phyloP scores from a whole-genome alignment of 2,329 filamentous ascomycete species.

The Lachnellula arida region DNA sequence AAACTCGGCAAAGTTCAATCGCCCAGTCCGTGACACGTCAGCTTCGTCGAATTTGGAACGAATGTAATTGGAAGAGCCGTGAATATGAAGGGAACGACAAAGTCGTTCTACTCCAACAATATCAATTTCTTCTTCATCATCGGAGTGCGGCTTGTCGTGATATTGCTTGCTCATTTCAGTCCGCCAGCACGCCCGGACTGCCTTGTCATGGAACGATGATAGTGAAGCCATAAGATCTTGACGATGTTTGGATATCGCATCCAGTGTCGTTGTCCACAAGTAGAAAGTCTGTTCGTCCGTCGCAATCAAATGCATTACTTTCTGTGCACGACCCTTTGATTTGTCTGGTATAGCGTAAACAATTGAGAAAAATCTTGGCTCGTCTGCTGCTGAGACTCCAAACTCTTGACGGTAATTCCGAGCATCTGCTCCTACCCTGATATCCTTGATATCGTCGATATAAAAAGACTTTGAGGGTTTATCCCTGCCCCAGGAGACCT shows the following conservation, averaged over 20 bases:
- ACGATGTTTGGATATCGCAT: slow-evolving; percentile 78
- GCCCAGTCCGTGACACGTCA: slow-evolving; percentile 58
- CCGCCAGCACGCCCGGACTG: slow-evolving; percentile 80
- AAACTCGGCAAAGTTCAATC: slow-evolving; percentile 76
- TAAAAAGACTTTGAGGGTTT: slow-evolving; percentile 81
- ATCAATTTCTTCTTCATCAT: slow-evolving; percentile 67
- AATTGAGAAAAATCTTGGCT: slow-evolving; percentile 81
- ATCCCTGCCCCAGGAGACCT: slow-evolving; percentile 80
- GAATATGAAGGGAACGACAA: slow-evolving; percentile 87
- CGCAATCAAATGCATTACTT: slow-evolving; percentile 84
- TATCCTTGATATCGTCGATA: slow-evolving; percentile 91
- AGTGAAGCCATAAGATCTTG: slow-evolving; percentile 88
- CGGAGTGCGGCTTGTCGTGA: slow-evolving; percentile 44
- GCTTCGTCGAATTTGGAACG: slow-evolving; percentile 69
- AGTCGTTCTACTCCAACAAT: slow-evolving; percentile 75
- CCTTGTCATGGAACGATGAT: slow-evolving; percentile 78
- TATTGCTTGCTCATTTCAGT: slow-evolving; percentile 72
- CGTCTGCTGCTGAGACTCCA: slow-evolving; percentile 60
- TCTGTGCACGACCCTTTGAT: slow-evolving; percentile 63
- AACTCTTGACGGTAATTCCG: slow-evolving; percentile 87
- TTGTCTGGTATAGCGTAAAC: slow-evolving; percentile 77
- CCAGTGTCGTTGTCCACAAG: slow-evolving; percentile 79
- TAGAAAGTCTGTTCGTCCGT: slow-evolving; percentile 66
- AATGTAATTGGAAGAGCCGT: slow-evolving; percentile 72
- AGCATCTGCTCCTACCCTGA: slow-evolving; percentile 77